Evolutionary conservation across 2,329 filamentous ascomycete genomes (phyloP).

Genomic region (Lasiodiplodia theobromae): DNA sequence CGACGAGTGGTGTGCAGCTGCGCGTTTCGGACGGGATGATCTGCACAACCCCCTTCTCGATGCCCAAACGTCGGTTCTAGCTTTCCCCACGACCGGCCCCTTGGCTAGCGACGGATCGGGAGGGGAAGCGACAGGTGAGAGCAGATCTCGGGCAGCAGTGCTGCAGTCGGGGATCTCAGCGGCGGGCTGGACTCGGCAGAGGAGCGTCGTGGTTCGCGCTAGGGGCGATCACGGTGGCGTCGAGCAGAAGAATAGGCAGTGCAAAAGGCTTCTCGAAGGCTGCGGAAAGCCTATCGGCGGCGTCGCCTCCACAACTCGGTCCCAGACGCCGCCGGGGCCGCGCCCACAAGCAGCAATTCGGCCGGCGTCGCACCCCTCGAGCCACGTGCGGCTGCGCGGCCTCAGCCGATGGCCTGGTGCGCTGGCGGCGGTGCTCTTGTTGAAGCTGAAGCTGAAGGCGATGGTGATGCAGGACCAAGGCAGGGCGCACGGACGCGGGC

Average conservation of each 20-base stretch:
- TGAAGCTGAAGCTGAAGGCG: not conserved
- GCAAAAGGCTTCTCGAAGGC: constrained; percentile 1
- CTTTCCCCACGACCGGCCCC: not conserved
- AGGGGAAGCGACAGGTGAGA: not conserved
- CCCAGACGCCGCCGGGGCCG: not conserved
- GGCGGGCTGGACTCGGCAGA: constrained; percentile 9
- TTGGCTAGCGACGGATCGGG: not conserved
- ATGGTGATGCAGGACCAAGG: not conserved
- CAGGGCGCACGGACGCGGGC: constrained; percentile 8
- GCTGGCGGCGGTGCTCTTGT: not conserved
- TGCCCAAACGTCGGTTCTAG: constrained; percentile 18
- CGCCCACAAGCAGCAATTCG: constrained; percentile 9
- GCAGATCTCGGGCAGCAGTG: constrained; percentile 23
- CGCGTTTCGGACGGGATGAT: not conserved
- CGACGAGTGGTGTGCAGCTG: not conserved
- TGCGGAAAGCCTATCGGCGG: constrained; percentile 5
- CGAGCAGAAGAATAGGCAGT: not conserved
- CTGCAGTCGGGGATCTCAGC: constrained; percentile 1
- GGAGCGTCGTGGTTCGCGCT: constrained; percentile 23
- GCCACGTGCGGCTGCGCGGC: constrained; percentile 21
- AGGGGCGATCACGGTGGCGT: constrained; percentile 26
- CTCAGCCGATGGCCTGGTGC: not conserved
- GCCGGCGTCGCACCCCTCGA: not conserved
- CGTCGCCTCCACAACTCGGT: constrained; percentile 18
- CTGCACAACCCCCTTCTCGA: constrained; percentile 1